Evolutionary conservation across 352 stramenopile genomes (phyloP), one percentile per base, ranked within the genome.

Genomic region (Globisporangium polare): DNA sequence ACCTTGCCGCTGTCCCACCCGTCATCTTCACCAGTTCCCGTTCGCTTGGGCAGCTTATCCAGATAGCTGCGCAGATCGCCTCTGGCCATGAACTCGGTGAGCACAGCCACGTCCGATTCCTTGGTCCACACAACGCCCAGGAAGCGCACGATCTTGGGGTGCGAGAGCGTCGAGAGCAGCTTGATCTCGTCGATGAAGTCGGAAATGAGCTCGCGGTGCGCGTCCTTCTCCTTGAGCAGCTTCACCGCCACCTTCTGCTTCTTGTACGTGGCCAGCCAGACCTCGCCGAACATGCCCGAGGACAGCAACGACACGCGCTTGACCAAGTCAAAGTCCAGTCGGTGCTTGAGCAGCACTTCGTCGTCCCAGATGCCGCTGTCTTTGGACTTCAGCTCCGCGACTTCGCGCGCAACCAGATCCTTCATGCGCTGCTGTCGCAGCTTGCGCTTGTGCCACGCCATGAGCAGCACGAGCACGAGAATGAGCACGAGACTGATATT

Each of bases 231-330:
- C 20, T 54, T 61, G 15, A 69, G 33, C 5, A 27, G n/a, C 59
- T 73, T 73, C 41, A 72, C 55, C 22, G 65, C 65, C 24, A 72
- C 65, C 17, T 35, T 29, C 8, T 45, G 10, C 8, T 53, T 54
- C 24, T 57, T 58, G 61, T 72, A 72, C 12, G 33, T 27, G 15
- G 50, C 65, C 0, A 58, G 50, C 60, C 61, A 72, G 26, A 72
- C 65, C 41, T 72, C 60, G 35, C 65, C 61, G 54, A 66, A 72
- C 24, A 57, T 47, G 1, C 65, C 65, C 52, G 49, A 56, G 6
- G 53, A 47, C 8, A 72, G 39, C n/a, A 59, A 24, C 29, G n/a
- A 12, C 20, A 55, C n/a, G 9, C 53, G 20, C 22, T 58, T 43
- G 18, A 62, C 46, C 2, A 54, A 5, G 8, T 54, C 56, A 13